Evolutionary conservation across 2,329 filamentous ascomycete species (phyloP), one percentile per base, ranked within the genome.

Genomic region (Penicillium hesseltinei): DNA sequence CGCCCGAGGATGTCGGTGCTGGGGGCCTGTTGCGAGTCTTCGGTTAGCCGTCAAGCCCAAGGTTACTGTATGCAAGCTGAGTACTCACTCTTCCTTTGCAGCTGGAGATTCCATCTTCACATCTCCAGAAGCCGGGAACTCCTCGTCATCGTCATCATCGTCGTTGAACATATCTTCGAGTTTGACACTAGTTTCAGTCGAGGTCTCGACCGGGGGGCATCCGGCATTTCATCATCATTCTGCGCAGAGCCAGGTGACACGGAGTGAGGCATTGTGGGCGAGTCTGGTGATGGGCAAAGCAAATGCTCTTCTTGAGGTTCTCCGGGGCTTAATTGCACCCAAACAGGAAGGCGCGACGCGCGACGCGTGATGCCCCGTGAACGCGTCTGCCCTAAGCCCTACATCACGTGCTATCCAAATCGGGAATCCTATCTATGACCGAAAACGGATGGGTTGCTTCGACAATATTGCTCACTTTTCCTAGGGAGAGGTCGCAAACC

Each of bases 101-200:
- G 70, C 65, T 43, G 73, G 75, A 66, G 64, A 78, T 70, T 54
- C 64, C 61, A 78, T 72, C 51, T 78, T 79, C 29, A 75, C 68
- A 36, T 75, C 73, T 23, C 80, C 84, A 5, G 83, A 84, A 5
- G 72, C 66, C 7, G 81, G 75, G 64, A 84, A 86, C 57, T 86
- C 84, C 36, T 78, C 73, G 47, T 82, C 80, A 48, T 86, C 83
- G 47, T 83, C 82, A 51, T 57, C 82, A 33, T 57, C 54, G 38
- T 82, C 82, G 57, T 84, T 78, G 65, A 88, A 87, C 51, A 88
- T 76, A 53, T 84, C 82, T 61, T 87, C 84, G 19, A 88, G 66
- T 31, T 78, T 80, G 40, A 78, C 71, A 27, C 50, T 58, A 40
- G 63, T 64, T 48, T 61, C 61, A 25, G 62, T 65, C 23, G 62